These are phyloP conservation scores for Yamadazyma taylorii DNA, from an alignment of 1,139 yeast species.

Conservation along the genomic window DNA sequence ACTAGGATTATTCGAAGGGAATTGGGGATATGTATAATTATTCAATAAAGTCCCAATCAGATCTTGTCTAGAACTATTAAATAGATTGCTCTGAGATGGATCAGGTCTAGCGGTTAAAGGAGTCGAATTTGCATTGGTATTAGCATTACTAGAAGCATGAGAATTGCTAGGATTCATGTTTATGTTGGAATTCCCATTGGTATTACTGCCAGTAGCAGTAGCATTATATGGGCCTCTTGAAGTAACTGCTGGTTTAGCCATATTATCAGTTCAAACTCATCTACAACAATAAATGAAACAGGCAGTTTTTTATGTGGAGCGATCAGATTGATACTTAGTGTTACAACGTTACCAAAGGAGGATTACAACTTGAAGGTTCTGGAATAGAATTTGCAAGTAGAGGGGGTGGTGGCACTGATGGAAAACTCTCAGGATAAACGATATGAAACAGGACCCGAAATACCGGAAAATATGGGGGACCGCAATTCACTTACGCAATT, in stretches of 20 bases:
- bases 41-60: conserved; percentile 22
- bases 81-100: neutral
- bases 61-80: conserved; percentile 17
- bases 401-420: too few relatives aligned
- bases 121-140: neutral
- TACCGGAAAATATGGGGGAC: too few relatives aligned
- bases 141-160: neutral
- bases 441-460: too few relatives aligned
- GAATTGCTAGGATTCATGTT: neutral
- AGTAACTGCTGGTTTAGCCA: conserved; percentile 3
- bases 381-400: too few relatives aligned
- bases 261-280: conserved; percentile 1
- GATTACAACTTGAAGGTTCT: too few relatives aligned
- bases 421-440: too few relatives aligned
- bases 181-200: neutral
- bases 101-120: neutral
- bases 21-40: conserved; percentile 18
- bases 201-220: neutral
- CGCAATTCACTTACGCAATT: too few relatives aligned
- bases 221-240: neutral
- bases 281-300: neutral
- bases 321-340: too few relatives aligned
- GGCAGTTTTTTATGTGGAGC: too few relatives aligned
- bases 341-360: too few relatives aligned
- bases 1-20: conserved; percentile 4